Evolutionary conservation across 495 filamentous ascomycete species (phyloP).

Genomic region (Aspergillus bridgeri): DNA sequence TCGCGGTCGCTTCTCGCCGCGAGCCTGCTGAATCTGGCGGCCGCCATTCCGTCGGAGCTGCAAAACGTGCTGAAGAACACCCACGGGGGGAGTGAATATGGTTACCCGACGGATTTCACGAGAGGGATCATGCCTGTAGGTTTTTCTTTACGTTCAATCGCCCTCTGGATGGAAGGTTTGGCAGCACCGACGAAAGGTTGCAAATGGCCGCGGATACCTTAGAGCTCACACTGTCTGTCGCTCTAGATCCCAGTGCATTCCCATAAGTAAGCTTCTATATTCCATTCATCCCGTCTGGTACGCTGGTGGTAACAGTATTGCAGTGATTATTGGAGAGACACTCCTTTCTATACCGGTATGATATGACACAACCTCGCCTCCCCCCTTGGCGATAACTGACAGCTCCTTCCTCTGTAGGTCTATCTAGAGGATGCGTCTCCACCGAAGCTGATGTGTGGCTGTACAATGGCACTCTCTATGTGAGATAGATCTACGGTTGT

Average conservation of each 20-base stretch:
- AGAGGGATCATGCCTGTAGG: conserved; percentile 43
- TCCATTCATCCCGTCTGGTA: neutral
- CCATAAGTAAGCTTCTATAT: conserved; percentile 29
- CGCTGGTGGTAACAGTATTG: conserved; percentile 2
- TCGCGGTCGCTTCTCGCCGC: conserved; percentile 11
- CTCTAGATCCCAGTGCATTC: conserved; percentile 43
- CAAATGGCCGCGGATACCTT: neutral
- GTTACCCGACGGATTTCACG: conserved; percentile 47
- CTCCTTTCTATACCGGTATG: conserved; percentile 49
- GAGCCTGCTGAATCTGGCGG: conserved; percentile 23
- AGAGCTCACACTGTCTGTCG: neutral
- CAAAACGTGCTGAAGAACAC: conserved; percentile 45
- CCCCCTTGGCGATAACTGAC: neutral
- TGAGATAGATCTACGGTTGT: conserved; percentile 16
- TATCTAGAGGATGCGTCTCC: conserved; percentile 59
- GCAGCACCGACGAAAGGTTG: neutral
- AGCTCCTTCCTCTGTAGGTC: conserved; percentile 21
- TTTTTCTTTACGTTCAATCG: conserved; percentile 4
- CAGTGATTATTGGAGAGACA: conserved; percentile 47
- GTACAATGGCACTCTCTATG: conserved; percentile 61
- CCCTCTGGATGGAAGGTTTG: neutral
- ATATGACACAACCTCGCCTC: neutral
- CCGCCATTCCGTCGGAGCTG: conserved; percentile 30
- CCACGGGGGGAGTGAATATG: conserved; percentile 37
- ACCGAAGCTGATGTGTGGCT: conserved; percentile 92